phyloP scores from a whole-genome alignment of 106 monocot genomes.

The Platanthera zijinensis region DNA sequence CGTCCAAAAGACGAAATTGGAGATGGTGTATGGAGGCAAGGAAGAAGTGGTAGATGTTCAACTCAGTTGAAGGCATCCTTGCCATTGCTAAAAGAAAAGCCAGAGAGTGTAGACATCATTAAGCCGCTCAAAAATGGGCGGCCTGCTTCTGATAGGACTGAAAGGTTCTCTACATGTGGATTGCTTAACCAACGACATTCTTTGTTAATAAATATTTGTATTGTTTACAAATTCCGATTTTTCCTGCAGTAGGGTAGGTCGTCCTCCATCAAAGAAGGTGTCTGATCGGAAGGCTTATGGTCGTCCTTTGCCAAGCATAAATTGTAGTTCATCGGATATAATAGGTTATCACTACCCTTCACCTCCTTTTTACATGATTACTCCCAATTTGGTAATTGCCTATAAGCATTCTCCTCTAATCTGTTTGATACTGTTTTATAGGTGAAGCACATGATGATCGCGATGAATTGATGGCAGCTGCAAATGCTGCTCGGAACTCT shows the following conservation, averaged over 20 bases:
- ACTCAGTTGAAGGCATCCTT: constrained; percentile 38
- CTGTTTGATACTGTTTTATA: constrained; percentile 15
- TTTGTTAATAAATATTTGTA: background rate
- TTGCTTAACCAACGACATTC: background rate
- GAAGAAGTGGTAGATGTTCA: constrained; percentile 63
- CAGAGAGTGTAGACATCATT: constrained; percentile 30
- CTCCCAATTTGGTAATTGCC: background rate
- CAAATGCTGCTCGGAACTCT: constrained; percentile 42
- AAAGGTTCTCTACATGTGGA: constrained; percentile 37
- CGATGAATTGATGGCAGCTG: constrained; percentile 67
- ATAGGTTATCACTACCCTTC: constrained; percentile 26
- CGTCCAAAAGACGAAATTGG: constrained; percentile 59
- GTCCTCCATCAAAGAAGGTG: constrained; percentile 69
- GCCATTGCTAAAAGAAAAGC: constrained; percentile 56
- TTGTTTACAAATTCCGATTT: background rate
- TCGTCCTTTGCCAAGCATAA: constrained; percentile 37
- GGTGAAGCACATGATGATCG: constrained; percentile 73
- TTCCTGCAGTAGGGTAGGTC: constrained; percentile 57
- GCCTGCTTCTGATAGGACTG: constrained; percentile 50
- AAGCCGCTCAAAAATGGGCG: constrained; percentile 66
- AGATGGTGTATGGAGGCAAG: constrained; percentile 75
- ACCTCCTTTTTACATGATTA: background rate
- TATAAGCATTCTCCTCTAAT: background rate
- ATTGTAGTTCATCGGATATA: constrained; percentile 30
- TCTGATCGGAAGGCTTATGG: constrained; percentile 60